Evolutionary conservation across 2,329 filamentous ascomycete species (phyloP).

Genomic region (Aspergillus viridinutans): DNA sequence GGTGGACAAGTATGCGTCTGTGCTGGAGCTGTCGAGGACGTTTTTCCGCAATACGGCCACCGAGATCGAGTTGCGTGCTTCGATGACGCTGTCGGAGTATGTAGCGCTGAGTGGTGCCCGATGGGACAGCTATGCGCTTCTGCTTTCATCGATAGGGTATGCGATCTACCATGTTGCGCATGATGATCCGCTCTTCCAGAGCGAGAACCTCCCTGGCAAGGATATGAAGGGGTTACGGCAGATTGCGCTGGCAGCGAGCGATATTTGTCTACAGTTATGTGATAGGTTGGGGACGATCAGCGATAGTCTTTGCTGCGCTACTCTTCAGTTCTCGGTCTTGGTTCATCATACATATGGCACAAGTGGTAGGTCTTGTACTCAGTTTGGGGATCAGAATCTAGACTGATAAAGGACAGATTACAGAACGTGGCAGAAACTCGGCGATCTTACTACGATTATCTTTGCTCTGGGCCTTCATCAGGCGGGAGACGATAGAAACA

Average conservation of each 20-base stretch:
- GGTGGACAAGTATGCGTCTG: neutral
- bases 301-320: constrained; percentile 15
- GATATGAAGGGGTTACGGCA: constrained; percentile 10
- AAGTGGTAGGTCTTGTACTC: constrained; percentile 7
- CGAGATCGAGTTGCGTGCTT: constrained; percentile 1
- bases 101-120: constrained; percentile 5
- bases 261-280: constrained; percentile 18
- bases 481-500: constrained; percentile 9
- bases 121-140: constrained; percentile 17
- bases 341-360: constrained; percentile 10
- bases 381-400: neutral
- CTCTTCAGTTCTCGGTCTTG: constrained; percentile 10
- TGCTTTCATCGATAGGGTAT: constrained; percentile 12
- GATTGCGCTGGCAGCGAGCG: constrained; percentile 8
- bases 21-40: constrained; percentile 1
- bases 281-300: constrained; percentile 11
- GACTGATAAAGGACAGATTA: constrained; percentile 29
- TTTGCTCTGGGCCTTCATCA: constrained; percentile 46
- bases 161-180: constrained; percentile 11
- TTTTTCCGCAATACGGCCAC: constrained; percentile 5
- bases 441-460: constrained; percentile 41
- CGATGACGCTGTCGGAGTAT: constrained; percentile 14
- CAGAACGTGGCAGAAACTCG: constrained; percentile 41
- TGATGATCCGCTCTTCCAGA: constrained; percentile 5
- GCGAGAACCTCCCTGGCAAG: neutral